Evolutionary conservation across 164 flowering plant genomes (phyloP), one percentile per base, ranked within the genome.

Genomic region (Amborella trichopoda): DNA sequence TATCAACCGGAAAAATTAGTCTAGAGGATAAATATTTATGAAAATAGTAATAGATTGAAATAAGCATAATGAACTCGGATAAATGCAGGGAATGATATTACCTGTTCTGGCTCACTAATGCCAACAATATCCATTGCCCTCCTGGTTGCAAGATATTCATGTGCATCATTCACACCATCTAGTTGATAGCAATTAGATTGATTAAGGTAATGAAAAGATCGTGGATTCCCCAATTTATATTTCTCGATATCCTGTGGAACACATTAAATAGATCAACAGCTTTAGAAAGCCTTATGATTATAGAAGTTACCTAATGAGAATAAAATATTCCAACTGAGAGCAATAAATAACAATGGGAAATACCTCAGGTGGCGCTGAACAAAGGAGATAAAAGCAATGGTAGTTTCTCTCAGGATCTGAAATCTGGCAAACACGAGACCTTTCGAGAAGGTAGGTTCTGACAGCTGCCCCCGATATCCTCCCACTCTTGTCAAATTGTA

Each of bases 91-190:
- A n/a, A n/a, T n/a, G n/a, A n/a, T n/a, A n/a, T n/a, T n/a, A 86
- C 98, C 94, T 91, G 99, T 42, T 93, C 96, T 48, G 80, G 75
- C 45, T 75, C 91, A 67, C 83, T 79, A 56, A 93, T 93, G 48
- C 99, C 99, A 56, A 93, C 99, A 23, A 93, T 59, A 63, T 93
- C 99, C 96, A 93, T 93, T 18, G 99, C 99, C 66, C 90, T 76
- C 73, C 91, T 77, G 43, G 95, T 87, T 44, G 84, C 95, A 50
- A 80, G 91, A 66, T 87, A 91, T 52, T 91, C 99, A 30, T 80
- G 69, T 37, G 80, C 69, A 73, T 91, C 99, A 72, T 68, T 70
- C 43, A 91, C 76, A 20, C 90, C 94, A 70, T 81, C 91, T 52
- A 91, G 67, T 46, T 67, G 70, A 70, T 62, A 84, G 63, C 88